These are phyloP conservation scores for Globisporangium uncinulatum DNA, from an alignment of 352 stramenopile species.

Conservation along the genomic window DNA sequence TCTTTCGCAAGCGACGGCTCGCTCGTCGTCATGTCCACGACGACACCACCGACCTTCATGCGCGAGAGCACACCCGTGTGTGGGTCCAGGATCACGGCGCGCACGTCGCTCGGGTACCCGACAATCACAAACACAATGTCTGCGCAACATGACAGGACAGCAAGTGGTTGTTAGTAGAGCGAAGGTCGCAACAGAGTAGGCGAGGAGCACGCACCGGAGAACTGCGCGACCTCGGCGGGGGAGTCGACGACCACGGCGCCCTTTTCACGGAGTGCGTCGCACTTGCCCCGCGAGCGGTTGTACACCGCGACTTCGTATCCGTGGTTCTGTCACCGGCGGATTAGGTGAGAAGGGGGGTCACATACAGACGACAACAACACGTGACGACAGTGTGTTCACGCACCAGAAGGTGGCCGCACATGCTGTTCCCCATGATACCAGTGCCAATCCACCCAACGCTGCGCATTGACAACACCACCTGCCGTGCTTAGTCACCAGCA, in stretches of 20 bases:
- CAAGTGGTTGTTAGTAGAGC: too few species aligned
- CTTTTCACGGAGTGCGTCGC: conserved; percentile 63
- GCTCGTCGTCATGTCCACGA: conserved; percentile 91
- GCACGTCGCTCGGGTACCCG: conserved; percentile 81
- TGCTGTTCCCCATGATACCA: conserved; percentile 87
- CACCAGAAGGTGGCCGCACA: conserved; percentile 86
- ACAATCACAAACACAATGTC: conserved; percentile 91
- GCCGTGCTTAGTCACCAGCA: not conserved
- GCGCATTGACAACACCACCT: conserved; percentile 2
- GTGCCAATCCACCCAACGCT: conserved; percentile 85
- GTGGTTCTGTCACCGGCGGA: conserved; percentile 34
- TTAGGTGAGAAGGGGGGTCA: too few species aligned
- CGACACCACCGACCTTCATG: conserved; percentile 75
- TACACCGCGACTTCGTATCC: conserved; percentile 85
- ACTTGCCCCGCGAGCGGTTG: conserved; percentile 84
- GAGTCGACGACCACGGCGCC: conserved; percentile 67
- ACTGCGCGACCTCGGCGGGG: conserved; percentile 71
- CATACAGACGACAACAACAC: too few species aligned
- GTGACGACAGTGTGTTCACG: conserved; percentile 1
- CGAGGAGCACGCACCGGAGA: conserved; percentile 35
- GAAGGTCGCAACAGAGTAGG: too few species aligned
- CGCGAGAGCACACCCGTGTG: conserved; percentile 56
- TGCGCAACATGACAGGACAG: conserved; percentile 4
- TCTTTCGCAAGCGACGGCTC: conserved; percentile 85
- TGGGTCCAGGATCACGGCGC: conserved; percentile 64